Evolutionary conservation across 1,139 yeast species (phyloP).

Genomic region (Debaryomyces fabryi): DNA sequence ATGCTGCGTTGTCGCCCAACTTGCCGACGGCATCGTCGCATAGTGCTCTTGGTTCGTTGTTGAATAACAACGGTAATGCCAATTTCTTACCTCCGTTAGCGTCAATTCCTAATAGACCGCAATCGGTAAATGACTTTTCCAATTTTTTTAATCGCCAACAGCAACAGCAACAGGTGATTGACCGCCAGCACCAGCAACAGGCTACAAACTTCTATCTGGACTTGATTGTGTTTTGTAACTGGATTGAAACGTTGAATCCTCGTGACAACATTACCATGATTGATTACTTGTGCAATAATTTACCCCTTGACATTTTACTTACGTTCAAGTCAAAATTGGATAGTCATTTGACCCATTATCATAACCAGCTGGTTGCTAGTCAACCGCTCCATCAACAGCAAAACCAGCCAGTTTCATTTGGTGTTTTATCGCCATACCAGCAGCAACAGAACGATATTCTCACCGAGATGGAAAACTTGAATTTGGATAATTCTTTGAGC

Average conservation of each 20-base stretch:
- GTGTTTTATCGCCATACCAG: slow-evolving; percentile 15
- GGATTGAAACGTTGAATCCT: slow-evolving; percentile 60
- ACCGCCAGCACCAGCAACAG: slow-evolving; percentile 18
- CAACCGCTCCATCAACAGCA: slow-evolving; percentile 13
- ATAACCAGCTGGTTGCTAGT: slow-evolving; percentile 10
- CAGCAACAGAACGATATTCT: slow-evolving; percentile 23
- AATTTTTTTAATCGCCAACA: slow-evolving; percentile 28
- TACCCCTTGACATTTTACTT: slow-evolving; percentile 50
- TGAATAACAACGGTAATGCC: slow-evolving; percentile 12
- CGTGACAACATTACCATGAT: slow-evolving; percentile 61
- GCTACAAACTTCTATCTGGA: slow-evolving; percentile 39
- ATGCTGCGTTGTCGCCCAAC: slow-evolving; percentile 23
- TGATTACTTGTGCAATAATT: slow-evolving; percentile 57
- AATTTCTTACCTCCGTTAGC: slow-evolving; percentile 25
- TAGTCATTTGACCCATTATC: slow-evolving; percentile 26
- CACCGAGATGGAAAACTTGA: slow-evolving; percentile 35
- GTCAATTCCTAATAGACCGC: slow-evolving; percentile 45
- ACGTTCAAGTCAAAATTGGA: slow-evolving; percentile 48
- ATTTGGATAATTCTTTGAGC: slow-evolving; percentile 16
- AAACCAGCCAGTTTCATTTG: slow-evolving; percentile 6
- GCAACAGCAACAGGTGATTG: slow-evolving; percentile 18
- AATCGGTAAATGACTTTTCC: slow-evolving; percentile 46
- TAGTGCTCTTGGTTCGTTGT: slow-evolving; percentile 11
- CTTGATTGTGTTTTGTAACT: slow-evolving; percentile 55
- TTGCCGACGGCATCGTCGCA: slow-evolving; percentile 3